Evolutionary conservation across 2,329 filamentous ascomycete species (phyloP), one percentile per base, ranked within the genome.

Genomic region (Trichoderma guizhouense): DNA sequence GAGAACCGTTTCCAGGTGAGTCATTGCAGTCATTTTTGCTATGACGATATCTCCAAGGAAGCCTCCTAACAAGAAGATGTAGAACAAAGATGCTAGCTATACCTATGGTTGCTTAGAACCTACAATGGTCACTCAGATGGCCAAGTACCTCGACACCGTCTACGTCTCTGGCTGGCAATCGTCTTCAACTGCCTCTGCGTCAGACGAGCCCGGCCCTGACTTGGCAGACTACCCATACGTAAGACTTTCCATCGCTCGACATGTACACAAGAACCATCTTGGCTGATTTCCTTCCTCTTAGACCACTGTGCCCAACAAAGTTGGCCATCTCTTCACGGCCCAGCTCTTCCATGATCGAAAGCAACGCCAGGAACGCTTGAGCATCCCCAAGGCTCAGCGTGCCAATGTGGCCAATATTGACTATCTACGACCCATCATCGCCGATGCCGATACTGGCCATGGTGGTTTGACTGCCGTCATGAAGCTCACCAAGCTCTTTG

Each of bases 281-380:
- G 18, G 28, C 64, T 39, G 36, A 65, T 26, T 11, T 9, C 12
- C 15, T 15, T 47, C 9, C 24, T 28, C 57, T 15, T 74, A 96
- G 93, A 97, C 96, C 76, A 99, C 96, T 57, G 96, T 99, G 26
- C 96, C 96, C 67, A 97, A 98, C 87, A 99, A 99, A 84, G 96
- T 99, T 76, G 90, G 93, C 80, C 96, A 99, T 81, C 90, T 99
- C 67, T 99, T 97, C 90, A 95, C 97, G 90, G 95, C 96, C 15
- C 96, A 99, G 84, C 91, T 98, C 71, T 99, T 99, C 92, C 96
- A 99, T 85, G 96, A 99, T 88, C 93, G 96, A 79, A 99, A 99
- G 85, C 96, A 99, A 85, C 92, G 96, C 75, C 94, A 98, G 83
- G 96, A 98, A 83, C 94, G 96, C 72, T 85, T 98, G 67, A 92